phyloP scores from a whole-genome alignment of 495 filamentous ascomycete species.

The Trichoderma asperelloides region DNA sequence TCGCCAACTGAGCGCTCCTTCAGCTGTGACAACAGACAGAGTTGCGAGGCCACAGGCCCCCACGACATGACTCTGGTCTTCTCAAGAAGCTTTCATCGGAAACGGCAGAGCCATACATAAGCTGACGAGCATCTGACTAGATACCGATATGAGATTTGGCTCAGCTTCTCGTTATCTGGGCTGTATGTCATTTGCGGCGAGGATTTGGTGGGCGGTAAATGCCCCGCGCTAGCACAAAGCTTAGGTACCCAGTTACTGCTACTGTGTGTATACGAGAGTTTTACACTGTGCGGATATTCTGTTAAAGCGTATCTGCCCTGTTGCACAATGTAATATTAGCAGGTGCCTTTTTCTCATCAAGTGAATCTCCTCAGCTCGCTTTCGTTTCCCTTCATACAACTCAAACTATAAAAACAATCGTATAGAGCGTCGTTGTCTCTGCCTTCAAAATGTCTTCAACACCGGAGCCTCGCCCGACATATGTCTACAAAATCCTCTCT shows the following conservation, averaged over 20 bases:
- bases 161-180: too few species aligned
- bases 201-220: neutral
- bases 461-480: constrained; percentile 30
- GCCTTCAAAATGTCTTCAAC: neutral
- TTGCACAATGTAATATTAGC: too few species aligned
- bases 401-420: neutral
- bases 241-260: too few species aligned
- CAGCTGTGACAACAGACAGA: constrained; percentile 61
- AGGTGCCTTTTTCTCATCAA: neutral
- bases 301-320: too few species aligned
- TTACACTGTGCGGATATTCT: neutral
- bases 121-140: neutral
- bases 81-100: neutral
- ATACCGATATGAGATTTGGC: neutral
- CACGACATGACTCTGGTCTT: constrained; percentile 33
- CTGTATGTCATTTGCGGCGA: neutral
- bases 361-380: neutral
- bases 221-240: neutral
- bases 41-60: constrained; percentile 53
- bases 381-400: neutral
- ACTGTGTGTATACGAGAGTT: neutral
- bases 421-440: neutral
- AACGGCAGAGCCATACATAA: neutral
- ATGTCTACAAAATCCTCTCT: constrained; percentile 44
- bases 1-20: constrained; percentile 43